phyloP scores from a whole-genome alignment of 192 early-diverging fungal genomes.

The Coemansia reversa region DNA sequence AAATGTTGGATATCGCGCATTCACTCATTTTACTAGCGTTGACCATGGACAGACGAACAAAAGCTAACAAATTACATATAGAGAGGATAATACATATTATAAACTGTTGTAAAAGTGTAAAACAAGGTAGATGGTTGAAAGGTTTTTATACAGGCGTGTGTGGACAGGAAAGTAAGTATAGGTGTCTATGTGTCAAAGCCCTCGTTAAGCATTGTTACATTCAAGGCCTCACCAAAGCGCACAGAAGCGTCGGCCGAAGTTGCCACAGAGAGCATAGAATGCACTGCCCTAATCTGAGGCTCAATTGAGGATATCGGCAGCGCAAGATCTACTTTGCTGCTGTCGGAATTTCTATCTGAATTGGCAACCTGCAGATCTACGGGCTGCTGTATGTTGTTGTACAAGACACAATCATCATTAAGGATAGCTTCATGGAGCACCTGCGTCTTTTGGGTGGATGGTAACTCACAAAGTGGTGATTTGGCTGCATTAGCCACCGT shows the following conservation, averaged over 20 bases:
- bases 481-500: background rate
- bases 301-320: background rate
- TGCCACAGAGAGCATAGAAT: constrained; percentile 5
- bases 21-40: too few species aligned
- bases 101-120: too few species aligned
- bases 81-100: too few species aligned
- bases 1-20: too few species aligned
- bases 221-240: constrained; percentile 9
- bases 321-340: background rate
- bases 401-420: constrained; percentile 1
- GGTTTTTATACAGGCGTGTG: too few species aligned
- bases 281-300: background rate
- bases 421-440: background rate
- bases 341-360: background rate
- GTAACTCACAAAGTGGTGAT: background rate
- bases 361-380: constrained; percentile 14
- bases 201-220: constrained; percentile 9
- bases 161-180: too few species aligned
- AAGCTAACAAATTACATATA: too few species aligned
- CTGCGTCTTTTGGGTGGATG: background rate
- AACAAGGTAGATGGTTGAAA: too few species aligned
- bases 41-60: too few species aligned
- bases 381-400: constrained; percentile 18
- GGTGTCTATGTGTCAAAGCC: constrained; percentile 9
- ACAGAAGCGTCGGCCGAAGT: constrained; percentile 18